phyloP scores from a whole-genome alignment of 192 early-diverging fungal species.

The Chytriomyces sp. region DNA sequence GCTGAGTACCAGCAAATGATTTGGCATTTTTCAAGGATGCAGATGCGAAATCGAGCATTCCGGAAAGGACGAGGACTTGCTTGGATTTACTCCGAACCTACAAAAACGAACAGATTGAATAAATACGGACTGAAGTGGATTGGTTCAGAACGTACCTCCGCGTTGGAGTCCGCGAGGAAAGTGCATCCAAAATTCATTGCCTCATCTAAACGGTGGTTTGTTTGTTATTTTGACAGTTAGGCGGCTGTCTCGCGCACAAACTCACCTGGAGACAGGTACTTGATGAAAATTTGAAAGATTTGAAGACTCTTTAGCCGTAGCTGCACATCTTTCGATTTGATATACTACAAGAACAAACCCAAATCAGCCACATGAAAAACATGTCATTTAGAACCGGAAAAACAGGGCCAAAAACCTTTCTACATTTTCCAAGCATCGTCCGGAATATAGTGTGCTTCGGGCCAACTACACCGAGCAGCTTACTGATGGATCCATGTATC shows the following conservation, averaged over 20 bases:
- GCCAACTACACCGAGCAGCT: constrained; percentile 44
- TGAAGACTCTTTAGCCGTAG: constrained; percentile 47
- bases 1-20: constrained; percentile 19
- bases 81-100: constrained; percentile 50
- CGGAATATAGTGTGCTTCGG: constrained; percentile 56
- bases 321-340: constrained; percentile 45
- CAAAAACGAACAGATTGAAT: not conserved
- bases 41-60: constrained; percentile 54
- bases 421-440: constrained; percentile 51
- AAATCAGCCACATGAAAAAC: not conserved
- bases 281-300: constrained; percentile 53
- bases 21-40: constrained; percentile 36
- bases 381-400: not conserved
- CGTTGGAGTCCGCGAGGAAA: constrained; percentile 55
- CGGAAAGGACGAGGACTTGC: constrained; percentile 47
- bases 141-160: constrained; percentile 30
- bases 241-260: not conserved
- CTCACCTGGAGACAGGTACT: constrained; percentile 40
- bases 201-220: constrained; percentile 40
- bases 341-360: constrained; percentile 36
- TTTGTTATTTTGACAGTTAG: not conserved
- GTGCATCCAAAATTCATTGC: constrained; percentile 53
- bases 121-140: not conserved
- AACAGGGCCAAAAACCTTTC: constrained; percentile 38
- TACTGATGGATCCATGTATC: constrained; percentile 52